phyloP scores from a whole-genome alignment of 208 protist species.

The Zelonia costaricensis region DNA sequence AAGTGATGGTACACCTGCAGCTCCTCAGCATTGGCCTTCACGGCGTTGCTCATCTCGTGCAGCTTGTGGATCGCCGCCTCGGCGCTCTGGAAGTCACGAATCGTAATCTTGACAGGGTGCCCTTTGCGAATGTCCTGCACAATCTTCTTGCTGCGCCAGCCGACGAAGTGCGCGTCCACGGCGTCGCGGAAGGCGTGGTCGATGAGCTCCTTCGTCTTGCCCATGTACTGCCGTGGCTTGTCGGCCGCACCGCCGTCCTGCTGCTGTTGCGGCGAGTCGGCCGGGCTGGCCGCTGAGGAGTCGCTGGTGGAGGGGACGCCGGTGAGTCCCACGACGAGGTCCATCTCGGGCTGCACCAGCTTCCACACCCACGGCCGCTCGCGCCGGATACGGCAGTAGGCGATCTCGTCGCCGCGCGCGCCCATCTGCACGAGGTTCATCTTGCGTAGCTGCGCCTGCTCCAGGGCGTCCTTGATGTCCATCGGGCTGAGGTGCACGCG shows the following conservation, averaged over 20 bases:
- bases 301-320: conserved; percentile 8
- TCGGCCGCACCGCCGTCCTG: conserved; percentile 3
- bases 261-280: conserved; percentile 3
- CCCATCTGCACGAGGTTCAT: conserved; percentile 91
- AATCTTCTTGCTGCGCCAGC: conserved; percentile 90
- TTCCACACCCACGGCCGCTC: conserved; percentile 62
- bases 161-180: conserved; percentile 87
- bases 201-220: conserved; percentile 45
- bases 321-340: conserved; percentile 28
- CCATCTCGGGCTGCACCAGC: conserved; percentile 68
- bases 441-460: conserved; percentile 52
- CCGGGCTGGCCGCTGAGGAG: not conserved
- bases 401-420: conserved; percentile 49
- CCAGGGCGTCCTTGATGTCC: conserved; percentile 64
- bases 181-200: conserved; percentile 87
- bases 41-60: conserved; percentile 82
- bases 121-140: conserved; percentile 70
- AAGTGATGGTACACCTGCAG: conserved; percentile 76
- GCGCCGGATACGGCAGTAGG: conserved; percentile 81
- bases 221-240: conserved; percentile 8
- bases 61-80: conserved; percentile 75
- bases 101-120: conserved; percentile 80
- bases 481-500: conserved; percentile 68
- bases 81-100: conserved; percentile 78
- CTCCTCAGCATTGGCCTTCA: conserved; percentile 62